Evolutionary conservation across 768 basidiomycete genomes (phyloP).

Genomic region (Macrolepiota fuliginosa): DNA sequence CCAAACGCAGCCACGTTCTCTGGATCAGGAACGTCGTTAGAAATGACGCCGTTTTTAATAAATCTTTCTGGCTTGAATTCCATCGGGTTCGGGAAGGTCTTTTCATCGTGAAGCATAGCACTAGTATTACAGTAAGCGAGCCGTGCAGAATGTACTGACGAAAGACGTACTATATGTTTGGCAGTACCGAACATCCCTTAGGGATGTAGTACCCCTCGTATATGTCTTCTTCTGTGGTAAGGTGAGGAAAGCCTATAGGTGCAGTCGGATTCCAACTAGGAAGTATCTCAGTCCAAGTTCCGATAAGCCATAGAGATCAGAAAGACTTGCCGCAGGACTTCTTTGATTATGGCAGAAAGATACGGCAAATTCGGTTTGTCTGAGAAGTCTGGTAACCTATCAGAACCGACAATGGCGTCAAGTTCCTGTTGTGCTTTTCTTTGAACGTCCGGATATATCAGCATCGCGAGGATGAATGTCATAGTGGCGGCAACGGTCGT

Average conservation of each 20-base stretch:
- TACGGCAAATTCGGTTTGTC: too few species aligned
- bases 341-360: conserved; percentile 21
- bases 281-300: background rate
- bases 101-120: conserved; percentile 14
- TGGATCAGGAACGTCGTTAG: conserved; percentile 21
- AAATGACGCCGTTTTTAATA: conserved; percentile 14
- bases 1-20: too few species aligned
- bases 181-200: conserved; percentile 1
- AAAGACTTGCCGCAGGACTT: conserved; percentile 16
- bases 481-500: too few species aligned
- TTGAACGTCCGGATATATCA: conserved; percentile 5
- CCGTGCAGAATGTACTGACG: background rate
- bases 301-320: background rate
- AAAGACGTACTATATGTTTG: conserved; percentile 2
- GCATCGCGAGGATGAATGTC: conserved; percentile 27
- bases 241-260: conserved; percentile 11
- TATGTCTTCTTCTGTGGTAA: conserved; percentile 2
- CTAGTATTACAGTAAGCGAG: background rate
- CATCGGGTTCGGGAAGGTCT: conserved; percentile 8
- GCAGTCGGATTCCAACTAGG: background rate
- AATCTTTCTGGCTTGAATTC: too few species aligned
- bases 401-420: too few species aligned
- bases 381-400: too few species aligned
- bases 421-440: conserved; percentile 6
- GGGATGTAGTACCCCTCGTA: too few species aligned